Conservation (phyloP, 306 rosid genomes). For the Lablab purpureus region DNA sequence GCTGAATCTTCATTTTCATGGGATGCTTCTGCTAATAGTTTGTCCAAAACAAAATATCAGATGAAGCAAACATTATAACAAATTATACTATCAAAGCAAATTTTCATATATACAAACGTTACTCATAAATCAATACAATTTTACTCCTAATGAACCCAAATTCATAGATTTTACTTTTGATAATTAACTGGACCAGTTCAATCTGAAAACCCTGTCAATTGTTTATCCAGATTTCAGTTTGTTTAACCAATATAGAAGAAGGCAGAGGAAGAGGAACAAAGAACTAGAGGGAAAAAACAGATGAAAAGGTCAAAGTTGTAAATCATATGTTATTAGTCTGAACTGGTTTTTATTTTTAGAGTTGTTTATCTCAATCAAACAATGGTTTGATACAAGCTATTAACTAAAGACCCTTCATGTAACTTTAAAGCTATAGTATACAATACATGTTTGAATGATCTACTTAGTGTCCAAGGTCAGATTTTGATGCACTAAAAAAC, state of each 20-base stretch:
- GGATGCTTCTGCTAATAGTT: neutral
- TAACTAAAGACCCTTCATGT: neutral
- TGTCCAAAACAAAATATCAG: neutral
- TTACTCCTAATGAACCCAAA: neutral
- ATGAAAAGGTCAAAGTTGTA: neutral
- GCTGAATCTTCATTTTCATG: slow-evolving; percentile 3
- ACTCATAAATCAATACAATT: neutral
- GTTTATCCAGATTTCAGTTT: neutral
- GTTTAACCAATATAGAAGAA: neutral
- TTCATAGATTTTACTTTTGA: neutral
- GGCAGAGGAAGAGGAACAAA: neutral
- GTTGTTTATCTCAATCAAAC: neutral
- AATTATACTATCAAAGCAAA: neutral
- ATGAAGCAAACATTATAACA: slow-evolving; percentile 17
- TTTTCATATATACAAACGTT: neutral
- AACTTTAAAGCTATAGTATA: neutral
- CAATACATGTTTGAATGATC: neutral
- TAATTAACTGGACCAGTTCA: neutral
- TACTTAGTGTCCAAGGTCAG: neutral
- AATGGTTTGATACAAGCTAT: neutral
- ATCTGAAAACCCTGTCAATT: neutral
- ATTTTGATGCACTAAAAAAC: neutral
- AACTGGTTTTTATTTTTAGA: neutral
- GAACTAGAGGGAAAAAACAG: neutral
- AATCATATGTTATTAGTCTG: neutral